These are phyloP conservation scores for Aurifilum marmelostoma DNA, from an alignment of 2,329 filamentous ascomycete species.

Conservation along the genomic window DNA sequence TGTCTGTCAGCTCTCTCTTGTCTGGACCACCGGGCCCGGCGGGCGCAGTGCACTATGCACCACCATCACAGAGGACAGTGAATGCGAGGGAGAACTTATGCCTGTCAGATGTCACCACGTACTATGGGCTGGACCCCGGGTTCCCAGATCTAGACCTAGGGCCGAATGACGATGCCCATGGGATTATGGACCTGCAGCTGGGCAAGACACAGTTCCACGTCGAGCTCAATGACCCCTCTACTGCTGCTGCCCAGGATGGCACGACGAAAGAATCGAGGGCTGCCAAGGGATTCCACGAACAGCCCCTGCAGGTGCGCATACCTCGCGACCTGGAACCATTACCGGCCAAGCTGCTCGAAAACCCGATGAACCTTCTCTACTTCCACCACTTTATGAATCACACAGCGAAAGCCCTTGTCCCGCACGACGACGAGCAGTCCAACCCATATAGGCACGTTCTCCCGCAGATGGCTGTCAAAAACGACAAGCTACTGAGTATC, in stretches of 20 bases:
- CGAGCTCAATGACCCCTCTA: background rate
- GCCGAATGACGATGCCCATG: slow-evolving; percentile 70
- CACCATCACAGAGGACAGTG: slow-evolving; percentile 27
- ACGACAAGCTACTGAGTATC: slow-evolving; percentile 74
- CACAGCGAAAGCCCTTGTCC: slow-evolving; percentile 65
- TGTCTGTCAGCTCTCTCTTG: slow-evolving; percentile 69
- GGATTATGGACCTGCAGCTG: slow-evolving; percentile 51
- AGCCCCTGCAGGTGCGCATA: slow-evolving; percentile 65
- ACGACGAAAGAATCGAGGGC: slow-evolving; percentile 43
- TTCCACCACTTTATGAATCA: slow-evolving; percentile 75
- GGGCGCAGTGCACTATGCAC: slow-evolving; percentile 28
- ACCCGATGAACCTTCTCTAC: slow-evolving; percentile 78
- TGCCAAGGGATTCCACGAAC: slow-evolving; percentile 69
- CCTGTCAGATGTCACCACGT: slow-evolving; percentile 44
- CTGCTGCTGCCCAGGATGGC: slow-evolving; percentile 11
- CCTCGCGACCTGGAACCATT: slow-evolving; percentile 53
- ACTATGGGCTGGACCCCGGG: slow-evolving; percentile 74
- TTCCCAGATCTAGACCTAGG: slow-evolving; percentile 70
- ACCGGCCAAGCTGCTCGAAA: slow-evolving; percentile 61
- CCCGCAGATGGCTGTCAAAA: slow-evolving; percentile 66
- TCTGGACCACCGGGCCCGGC: slow-evolving; percentile 50
- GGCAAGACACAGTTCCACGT: background rate
- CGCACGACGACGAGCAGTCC: slow-evolving; percentile 56
- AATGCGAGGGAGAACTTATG: slow-evolving; percentile 26
- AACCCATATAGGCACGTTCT: slow-evolving; percentile 56